Percentiles rank a stretch among this genome's conserved stretches.
Conservation (phyloP, 192 early-diverging fungal species). For the Oehlia diaphana region DNA sequence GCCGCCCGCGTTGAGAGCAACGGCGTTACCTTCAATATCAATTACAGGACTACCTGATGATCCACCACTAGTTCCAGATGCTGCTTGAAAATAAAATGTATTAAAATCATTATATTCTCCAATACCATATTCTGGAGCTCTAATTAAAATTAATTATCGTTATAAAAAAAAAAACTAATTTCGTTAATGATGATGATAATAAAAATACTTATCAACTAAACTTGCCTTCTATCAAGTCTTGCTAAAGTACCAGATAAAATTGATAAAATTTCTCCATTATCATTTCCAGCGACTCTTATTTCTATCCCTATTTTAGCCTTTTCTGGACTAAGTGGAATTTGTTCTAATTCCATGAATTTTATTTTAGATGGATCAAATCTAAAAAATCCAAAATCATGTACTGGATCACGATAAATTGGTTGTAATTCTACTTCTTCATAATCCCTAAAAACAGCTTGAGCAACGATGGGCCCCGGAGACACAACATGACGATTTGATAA, state of each 20-base stretch:
- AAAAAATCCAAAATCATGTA: constrained; percentile 85
- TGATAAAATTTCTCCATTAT: constrained; percentile 78
- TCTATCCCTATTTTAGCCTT: constrained; percentile 72
- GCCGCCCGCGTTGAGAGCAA: constrained; percentile 78
- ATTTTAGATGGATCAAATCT: constrained; percentile 69
- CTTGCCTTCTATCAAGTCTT: constrained; percentile 62
- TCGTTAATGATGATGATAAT: background rate
- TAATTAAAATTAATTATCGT: constrained; percentile 12
- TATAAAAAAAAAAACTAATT: background rate
- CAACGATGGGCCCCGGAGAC: constrained; percentile 69
- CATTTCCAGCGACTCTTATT: constrained; percentile 76
- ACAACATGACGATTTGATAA: constrained; percentile 81
- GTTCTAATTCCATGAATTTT: constrained; percentile 65
- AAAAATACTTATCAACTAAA: background rate
- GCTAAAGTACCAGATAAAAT: constrained; percentile 75
- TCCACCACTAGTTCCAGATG: constrained; percentile 73
- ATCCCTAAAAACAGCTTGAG: constrained; percentile 69
- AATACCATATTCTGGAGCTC: constrained; percentile 67
- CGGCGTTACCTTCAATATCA: constrained; percentile 73
- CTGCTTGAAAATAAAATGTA: constrained; percentile 80
- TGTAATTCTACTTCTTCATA: constrained; percentile 73
- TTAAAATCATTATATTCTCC: constrained; percentile 78
- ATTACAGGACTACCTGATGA: constrained; percentile 78
- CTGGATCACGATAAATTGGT: constrained; percentile 76
- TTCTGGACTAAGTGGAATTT: constrained; percentile 69